phyloP scores from a whole-genome alignment of 257 asterid species.

The Plantago major region DNA sequence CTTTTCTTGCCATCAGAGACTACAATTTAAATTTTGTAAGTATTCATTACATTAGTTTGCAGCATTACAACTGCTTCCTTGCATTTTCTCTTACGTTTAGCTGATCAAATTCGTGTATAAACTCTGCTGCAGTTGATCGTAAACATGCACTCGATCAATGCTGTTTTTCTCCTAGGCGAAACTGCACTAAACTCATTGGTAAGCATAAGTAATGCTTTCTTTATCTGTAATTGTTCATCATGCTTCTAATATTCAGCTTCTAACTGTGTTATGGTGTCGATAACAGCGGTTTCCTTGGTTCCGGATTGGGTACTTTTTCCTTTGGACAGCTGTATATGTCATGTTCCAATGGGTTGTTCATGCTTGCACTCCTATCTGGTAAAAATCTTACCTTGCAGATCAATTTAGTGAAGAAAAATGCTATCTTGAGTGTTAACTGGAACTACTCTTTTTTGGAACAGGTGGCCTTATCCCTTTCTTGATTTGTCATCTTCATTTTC shows the following conservation, averaged over 20 bases:
- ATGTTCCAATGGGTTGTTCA: constrained; percentile 77
- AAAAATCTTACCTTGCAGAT: constrained; percentile 13
- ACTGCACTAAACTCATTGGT: constrained; percentile 86
- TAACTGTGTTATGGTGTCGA: background rate
- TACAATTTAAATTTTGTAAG: constrained; percentile 83
- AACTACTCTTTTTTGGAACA: constrained; percentile 28
- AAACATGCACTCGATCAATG: constrained; percentile 89
- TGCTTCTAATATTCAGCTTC: background rate
- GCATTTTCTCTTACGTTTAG: constrained; percentile 2
- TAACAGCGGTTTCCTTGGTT: constrained; percentile 96
- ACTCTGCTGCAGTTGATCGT: constrained; percentile 62
- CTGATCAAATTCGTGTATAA: constrained; percentile 17
- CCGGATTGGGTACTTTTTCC: constrained; percentile 73
- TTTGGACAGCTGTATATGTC: constrained; percentile 73
- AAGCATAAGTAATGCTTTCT: constrained; percentile 11
- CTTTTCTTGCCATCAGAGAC: constrained; percentile 73
- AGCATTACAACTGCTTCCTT: background rate
- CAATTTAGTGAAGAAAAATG: background rate
- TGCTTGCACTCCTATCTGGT: constrained; percentile 74
- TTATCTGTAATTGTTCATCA: too few species aligned
- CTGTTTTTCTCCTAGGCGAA: constrained; percentile 73
- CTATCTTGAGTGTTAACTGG: background rate
- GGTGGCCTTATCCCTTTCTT: constrained; percentile 99
- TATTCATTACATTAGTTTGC: background rate
- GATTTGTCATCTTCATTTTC: constrained; percentile 80